Percentiles rank a stretch among this genome's conserved stretches.
phyloP scores from a whole-genome alignment of 179 eudicot species.

The Vitellaria paradoxa region DNA sequence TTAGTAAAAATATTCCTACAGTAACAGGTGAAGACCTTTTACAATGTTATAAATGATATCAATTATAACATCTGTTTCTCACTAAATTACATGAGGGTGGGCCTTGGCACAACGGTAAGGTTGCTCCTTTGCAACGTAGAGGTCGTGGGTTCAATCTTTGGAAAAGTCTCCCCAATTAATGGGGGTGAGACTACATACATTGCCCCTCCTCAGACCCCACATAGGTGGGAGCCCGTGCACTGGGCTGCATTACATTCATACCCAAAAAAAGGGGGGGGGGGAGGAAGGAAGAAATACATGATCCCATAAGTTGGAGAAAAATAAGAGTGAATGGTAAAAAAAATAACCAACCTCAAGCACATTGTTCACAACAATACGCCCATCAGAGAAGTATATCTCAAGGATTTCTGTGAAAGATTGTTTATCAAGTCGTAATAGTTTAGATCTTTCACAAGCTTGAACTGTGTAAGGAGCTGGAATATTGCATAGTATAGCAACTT shows the following conservation, averaged over 20 bases:
- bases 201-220: no score
- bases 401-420: slow-evolving; percentile 52
- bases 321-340: neutral
- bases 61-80: neutral
- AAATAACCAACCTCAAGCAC: slow-evolving; percentile 52
- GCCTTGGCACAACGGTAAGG: no score
- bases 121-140: no score
- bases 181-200: no score
- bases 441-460: slow-evolving; percentile 51
- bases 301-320: neutral
- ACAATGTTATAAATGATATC: neutral
- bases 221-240: no score
- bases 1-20: neutral
- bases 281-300: neutral
- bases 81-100: neutral
- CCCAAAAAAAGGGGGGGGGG: neutral
- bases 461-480: slow-evolving; percentile 58
- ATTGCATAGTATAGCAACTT: slow-evolving; percentile 59
- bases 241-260: neutral
- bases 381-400: slow-evolving; percentile 64
- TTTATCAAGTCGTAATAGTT: slow-evolving; percentile 67
- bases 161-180: no score
- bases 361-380: slow-evolving; percentile 54
- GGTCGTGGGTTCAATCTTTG: no score
- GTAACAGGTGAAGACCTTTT: neutral